A percentile compares a stretch with the other conserved stretches of the same genome.
Evolutionary conservation across 805 yeast species (phyloP).

Genomic region (Wickerhamiella galacta): DNA sequence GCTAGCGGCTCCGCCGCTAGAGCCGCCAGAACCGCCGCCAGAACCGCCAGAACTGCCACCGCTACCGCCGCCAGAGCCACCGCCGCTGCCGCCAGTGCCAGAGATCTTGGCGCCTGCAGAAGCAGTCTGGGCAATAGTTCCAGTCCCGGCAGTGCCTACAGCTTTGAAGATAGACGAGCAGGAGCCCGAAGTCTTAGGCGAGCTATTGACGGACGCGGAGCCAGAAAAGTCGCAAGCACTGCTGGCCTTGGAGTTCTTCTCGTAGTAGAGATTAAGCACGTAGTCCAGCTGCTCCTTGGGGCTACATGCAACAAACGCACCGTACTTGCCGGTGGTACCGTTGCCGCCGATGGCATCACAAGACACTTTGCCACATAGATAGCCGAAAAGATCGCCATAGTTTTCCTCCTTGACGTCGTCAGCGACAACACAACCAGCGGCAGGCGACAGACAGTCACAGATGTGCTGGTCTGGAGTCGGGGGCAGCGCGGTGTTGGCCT

Average conservation of each 20-base stretch:
- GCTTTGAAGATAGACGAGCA: conserved; percentile 39
- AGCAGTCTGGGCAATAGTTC: conserved; percentile 31
- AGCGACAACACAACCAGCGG: conserved; percentile 44
- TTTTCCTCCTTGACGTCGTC: conserved; percentile 34
- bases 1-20: conserved; percentile 1
- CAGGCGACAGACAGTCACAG: conserved; percentile 43
- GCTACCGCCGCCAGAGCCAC: conserved; percentile 7
- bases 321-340: conserved; percentile 51
- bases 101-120: conserved; percentile 20
- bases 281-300: conserved; percentile 53
- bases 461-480: conserved; percentile 56
- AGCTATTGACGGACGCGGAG: conserved; percentile 37
- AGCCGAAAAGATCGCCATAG: conserved; percentile 42
- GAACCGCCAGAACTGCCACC: conserved; percentile 6
- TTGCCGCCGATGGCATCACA: conserved; percentile 47
- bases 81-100: conserved; percentile 16
- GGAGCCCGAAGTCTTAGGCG: conserved; percentile 29
- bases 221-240: conserved; percentile 61
- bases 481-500: conserved; percentile 50
- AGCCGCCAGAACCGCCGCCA: conserved; percentile 2
- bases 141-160: conserved; percentile 59
- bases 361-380: conserved; percentile 39
- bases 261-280: conserved; percentile 48
- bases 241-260: conserved; percentile 26
- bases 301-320: conserved; percentile 58